Evolutionary conservation across 129 eudicot species (phyloP).

Genomic region (Helianthus tuberosus): DNA sequence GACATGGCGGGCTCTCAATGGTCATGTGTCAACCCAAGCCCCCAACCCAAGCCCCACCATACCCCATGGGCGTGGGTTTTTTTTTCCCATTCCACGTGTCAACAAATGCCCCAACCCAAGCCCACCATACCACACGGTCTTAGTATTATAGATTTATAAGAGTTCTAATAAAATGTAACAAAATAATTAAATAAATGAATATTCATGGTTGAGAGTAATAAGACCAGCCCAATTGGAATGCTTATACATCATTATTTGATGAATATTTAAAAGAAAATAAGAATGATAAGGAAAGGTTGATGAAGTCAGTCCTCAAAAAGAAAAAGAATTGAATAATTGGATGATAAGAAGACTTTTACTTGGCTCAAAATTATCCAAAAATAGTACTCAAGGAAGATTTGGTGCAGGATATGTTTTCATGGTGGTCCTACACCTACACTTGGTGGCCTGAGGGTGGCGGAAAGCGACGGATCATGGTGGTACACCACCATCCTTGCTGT

Average conservation of each 20-base stretch:
- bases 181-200: not conserved
- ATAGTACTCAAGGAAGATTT: conserved; percentile 20
- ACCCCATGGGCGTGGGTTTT: too few species aligned
- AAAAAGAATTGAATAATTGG: not conserved
- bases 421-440: conserved; percentile 15
- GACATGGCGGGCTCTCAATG: too few species aligned
- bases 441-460: conserved; percentile 40
- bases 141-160: not conserved
- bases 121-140: too few species aligned
- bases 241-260: not conserved
- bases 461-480: conserved; percentile 34
- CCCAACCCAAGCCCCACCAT: too few species aligned
- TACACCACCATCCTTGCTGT: conserved; percentile 25
- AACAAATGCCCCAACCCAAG: too few species aligned
- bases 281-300: not conserved
- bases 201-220: too few species aligned
- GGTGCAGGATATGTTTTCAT: conserved; percentile 30
- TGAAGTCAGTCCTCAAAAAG: not conserved
- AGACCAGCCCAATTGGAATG: too few species aligned
- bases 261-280: not conserved
- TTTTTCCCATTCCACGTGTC: too few species aligned
- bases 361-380: conserved; percentile 8
- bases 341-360: not conserved
- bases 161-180: not conserved
- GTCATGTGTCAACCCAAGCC: too few species aligned